These are phyloP conservation scores for Fusarium sp. DNA, from an alignment of 2,329 filamentous ascomycete genomes.

Conservation along the genomic window DNA sequence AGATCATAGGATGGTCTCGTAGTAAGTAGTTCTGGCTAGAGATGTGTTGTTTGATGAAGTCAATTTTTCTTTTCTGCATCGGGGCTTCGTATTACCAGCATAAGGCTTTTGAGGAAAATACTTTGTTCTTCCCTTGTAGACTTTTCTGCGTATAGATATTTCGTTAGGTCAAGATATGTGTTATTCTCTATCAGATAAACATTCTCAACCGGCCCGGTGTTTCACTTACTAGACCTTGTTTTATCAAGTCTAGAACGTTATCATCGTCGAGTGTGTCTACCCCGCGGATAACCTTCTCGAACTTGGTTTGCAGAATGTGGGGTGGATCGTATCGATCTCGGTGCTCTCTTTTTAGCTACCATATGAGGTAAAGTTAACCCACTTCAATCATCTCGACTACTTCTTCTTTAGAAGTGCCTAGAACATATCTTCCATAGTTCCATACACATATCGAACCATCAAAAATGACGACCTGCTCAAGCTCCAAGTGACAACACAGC, in stretches of 20 bases:
- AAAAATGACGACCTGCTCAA: not conserved
- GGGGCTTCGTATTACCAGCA: too few relatives aligned
- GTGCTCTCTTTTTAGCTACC: conserved; percentile 20
- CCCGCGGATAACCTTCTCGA: not conserved
- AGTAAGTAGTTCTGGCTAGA: not conserved
- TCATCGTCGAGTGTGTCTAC: not conserved
- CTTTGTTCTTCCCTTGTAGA: not conserved
- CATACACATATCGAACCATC: not conserved
- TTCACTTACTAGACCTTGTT: not conserved
- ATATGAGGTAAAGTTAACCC: not conserved
- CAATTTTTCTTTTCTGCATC: not conserved
- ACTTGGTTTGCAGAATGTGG: not conserved
- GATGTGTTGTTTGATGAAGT: not conserved
- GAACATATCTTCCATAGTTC: not conserved
- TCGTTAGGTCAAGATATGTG: not conserved
- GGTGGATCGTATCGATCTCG: not conserved
- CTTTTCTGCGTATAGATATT: not conserved
- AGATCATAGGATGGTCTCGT: not conserved
- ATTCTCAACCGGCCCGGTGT: not conserved
- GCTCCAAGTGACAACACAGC: not conserved
- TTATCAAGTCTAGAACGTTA: not conserved
- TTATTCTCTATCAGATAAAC: not conserved
- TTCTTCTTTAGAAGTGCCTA: not conserved
- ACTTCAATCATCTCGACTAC: not conserved
- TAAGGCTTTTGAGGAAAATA: not conserved